A percentile compares a stretch with the other conserved stretches of the same genome.
Conservation (phyloP, 495 filamentous ascomycete species). For the Sabuloglossum arenarium region DNA sequence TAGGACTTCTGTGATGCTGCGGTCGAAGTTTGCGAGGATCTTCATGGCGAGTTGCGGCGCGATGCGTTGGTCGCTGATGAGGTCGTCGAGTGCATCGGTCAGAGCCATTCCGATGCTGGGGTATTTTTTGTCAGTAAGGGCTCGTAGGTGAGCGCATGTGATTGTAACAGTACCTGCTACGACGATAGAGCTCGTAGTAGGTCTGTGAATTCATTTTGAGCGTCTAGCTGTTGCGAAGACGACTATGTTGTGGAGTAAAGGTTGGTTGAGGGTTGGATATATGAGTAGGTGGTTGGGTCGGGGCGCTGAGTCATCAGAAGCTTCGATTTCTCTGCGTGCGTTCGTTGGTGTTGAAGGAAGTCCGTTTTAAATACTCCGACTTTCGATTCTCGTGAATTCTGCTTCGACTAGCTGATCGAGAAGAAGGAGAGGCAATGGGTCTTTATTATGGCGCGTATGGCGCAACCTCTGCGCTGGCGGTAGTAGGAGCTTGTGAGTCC, state of each 20-base stretch:
- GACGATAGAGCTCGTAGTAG: slow-evolving; percentile 93
- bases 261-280: not conserved
- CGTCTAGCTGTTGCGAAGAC: not conserved
- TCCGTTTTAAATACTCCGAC: not conserved
- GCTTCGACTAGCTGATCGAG: not conserved
- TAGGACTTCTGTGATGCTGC: slow-evolving; percentile 67
- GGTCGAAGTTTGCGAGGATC: slow-evolving; percentile 83
- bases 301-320: not conserved
- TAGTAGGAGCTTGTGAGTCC: slow-evolving; percentile 71
- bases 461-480: slow-evolving; percentile 46
- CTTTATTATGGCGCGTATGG: slow-evolving; percentile 45
- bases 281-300: not conserved
- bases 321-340: too few species aligned
- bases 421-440: slow-evolving; percentile 14
- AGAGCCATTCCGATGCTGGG: slow-evolving; percentile 71
- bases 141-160: not conserved
- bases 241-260: not conserved
- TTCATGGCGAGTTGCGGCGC: slow-evolving; percentile 98
- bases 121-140: slow-evolving; percentile 6
- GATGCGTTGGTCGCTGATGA: slow-evolving; percentile 82
- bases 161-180: slow-evolving; percentile 55
- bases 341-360: too few species aligned
- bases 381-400: not conserved
- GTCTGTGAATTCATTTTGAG: slow-evolving; percentile 17
- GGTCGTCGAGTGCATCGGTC: slow-evolving; percentile 88